Conservation (phyloP, 768 basidiomycete genomes). For the Rhodosporidiobolus sp. region DNA sequence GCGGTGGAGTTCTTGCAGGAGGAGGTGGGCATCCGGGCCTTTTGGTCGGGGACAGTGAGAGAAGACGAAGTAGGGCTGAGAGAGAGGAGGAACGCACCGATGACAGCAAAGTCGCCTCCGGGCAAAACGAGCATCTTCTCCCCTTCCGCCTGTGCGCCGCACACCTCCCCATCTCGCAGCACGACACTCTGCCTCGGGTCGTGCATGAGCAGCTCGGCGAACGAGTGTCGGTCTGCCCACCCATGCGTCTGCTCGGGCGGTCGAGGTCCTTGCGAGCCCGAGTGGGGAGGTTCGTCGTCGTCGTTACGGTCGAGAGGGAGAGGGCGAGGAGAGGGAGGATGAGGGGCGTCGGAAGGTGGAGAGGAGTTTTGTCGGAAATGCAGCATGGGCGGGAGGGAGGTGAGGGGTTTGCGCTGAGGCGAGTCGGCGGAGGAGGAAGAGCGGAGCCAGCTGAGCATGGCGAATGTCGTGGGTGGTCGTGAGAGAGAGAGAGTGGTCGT, state of each 20-base stretch:
- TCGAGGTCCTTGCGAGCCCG: neutral
- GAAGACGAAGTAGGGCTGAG: too few relatives aligned
- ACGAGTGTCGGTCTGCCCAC: neutral
- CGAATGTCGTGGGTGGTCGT: neutral
- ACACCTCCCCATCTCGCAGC: neutral
- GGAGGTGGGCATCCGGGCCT: constrained; percentile 23
- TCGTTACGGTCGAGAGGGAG: too few relatives aligned
- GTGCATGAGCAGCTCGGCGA: neutral
- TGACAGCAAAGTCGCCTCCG: constrained; percentile 12
- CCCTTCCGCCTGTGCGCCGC: neutral
- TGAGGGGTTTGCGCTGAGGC: neutral
- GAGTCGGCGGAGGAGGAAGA: neutral
- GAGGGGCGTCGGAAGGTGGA: neutral
- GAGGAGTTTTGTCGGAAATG: neutral
- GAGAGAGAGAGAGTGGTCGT: neutral
- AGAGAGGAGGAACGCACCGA: neutral
- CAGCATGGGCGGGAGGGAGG: neutral
- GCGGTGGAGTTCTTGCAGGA: constrained; percentile 19
- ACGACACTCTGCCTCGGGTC: neutral
- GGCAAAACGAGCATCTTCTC: neutral
- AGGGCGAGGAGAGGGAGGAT: neutral
- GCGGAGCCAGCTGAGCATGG: neutral
- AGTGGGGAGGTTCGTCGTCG: neutral
- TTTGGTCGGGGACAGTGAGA: too few relatives aligned
- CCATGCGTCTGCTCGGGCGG: neutral